phyloP scores from a whole-genome alignment of 768 basidiomycete species.

The Termitomyces sp. region DNA sequence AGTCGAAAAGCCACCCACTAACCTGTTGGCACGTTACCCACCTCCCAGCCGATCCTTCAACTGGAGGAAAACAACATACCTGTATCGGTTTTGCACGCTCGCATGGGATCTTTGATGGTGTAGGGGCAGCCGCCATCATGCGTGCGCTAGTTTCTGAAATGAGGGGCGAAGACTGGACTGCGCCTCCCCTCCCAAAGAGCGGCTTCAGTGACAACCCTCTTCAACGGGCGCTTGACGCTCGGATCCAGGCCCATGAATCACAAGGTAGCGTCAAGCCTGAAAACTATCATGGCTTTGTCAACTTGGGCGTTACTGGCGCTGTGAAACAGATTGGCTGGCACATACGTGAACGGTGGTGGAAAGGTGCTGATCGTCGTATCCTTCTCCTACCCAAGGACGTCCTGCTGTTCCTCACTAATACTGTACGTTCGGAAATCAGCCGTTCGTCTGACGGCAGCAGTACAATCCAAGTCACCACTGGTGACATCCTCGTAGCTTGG shows the following conservation, averaged over 20 bases:
- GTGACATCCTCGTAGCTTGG: conserved; percentile 40
- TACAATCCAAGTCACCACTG: conserved; percentile 22
- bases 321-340: conserved; percentile 32
- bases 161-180: conserved; percentile 30
- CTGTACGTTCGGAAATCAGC: conserved; percentile 22
- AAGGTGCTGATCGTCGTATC: conserved; percentile 29
- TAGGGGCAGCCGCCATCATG: conserved; percentile 32
- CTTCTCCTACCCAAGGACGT: conserved; percentile 29
- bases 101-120: conserved; percentile 40
- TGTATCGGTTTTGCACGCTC: conserved; percentile 39
- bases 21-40: conserved; percentile 43
- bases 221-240: conserved; percentile 22
- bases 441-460: conserved; percentile 15
- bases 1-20: conserved; percentile 28
- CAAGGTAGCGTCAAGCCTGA: background rate
- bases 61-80: conserved; percentile 26
- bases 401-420: conserved; percentile 24
- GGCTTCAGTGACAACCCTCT: conserved; percentile 32
- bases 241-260: conserved; percentile 3
- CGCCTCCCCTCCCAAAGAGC: conserved; percentile 27
- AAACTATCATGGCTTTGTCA: conserved; percentile 20
- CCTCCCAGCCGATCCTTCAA: conserved; percentile 27
- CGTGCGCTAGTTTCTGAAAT: conserved; percentile 37
- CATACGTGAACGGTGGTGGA: conserved; percentile 32
- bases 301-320: conserved; percentile 24